Percentiles rank a stretch among this genome's conserved stretches.
phyloP scores from a whole-genome alignment of 108 stramenopile genomes.

The Nannochloropsis salina region DNA sequence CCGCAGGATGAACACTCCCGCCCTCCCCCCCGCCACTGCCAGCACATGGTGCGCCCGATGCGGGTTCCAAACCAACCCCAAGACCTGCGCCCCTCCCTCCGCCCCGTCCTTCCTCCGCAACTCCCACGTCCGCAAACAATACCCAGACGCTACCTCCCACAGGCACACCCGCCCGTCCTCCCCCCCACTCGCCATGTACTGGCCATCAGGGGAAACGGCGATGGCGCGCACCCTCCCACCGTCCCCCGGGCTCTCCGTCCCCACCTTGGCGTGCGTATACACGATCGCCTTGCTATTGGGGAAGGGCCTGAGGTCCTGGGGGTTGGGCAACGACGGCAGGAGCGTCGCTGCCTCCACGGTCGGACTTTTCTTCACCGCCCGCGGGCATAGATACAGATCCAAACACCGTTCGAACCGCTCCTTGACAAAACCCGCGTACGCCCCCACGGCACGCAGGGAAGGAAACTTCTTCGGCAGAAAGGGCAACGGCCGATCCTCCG shows the following conservation, averaged over 20 bases:
- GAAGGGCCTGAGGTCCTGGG: slow-evolving; percentile 88
- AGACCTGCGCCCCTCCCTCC: slow-evolving; percentile 62
- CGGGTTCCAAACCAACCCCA: slow-evolving; percentile 83
- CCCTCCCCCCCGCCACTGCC: slow-evolving; percentile 41
- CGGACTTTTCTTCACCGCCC: slow-evolving; percentile 80
- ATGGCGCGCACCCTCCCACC: slow-evolving; percentile 66
- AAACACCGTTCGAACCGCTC: slow-evolving; percentile 97
- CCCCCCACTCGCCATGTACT: slow-evolving; percentile 85
- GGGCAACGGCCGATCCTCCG: slow-evolving; percentile 79
- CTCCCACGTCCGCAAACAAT: slow-evolving; percentile 24
- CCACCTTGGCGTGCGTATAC: slow-evolving; percentile 53
- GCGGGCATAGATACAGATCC: slow-evolving; percentile 95
- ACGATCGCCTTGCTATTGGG: slow-evolving; percentile 76
- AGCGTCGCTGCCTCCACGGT: slow-evolving; percentile 93
- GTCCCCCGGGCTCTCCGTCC: no score
- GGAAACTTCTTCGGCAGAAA: slow-evolving; percentile 79
- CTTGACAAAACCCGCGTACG: slow-evolving; percentile 79
- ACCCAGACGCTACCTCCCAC: slow-evolving; percentile 89
- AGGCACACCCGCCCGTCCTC: slow-evolving; percentile 78
- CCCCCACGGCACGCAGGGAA: slow-evolving; percentile 75
- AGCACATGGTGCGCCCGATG: slow-evolving; percentile 75
- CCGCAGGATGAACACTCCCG: slow-evolving; percentile 61
- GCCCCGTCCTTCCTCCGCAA: slow-evolving; percentile 51
- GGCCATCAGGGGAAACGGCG: slow-evolving; percentile 80
- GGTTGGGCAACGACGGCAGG: slow-evolving; percentile 85